These are phyloP conservation scores for Scedosporium aurantiacum DNA, from an alignment of 2,329 filamentous ascomycete species.

Conservation along the genomic window DNA sequence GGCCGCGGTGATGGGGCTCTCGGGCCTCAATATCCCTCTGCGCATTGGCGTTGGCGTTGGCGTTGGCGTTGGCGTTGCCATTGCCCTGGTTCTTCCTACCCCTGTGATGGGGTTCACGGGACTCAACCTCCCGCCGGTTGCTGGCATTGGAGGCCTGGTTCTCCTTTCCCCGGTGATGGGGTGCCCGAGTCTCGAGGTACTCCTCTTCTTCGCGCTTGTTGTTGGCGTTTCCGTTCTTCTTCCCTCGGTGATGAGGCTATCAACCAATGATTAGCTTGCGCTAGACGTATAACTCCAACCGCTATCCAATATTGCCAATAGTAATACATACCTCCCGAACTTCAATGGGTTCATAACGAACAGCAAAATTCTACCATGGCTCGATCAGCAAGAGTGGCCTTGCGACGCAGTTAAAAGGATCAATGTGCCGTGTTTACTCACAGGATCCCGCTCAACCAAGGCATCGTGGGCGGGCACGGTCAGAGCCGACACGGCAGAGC, in stretches of 20 bases:
- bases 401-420: background rate
- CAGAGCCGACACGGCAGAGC: constrained; percentile 11
- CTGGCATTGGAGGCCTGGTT: constrained; percentile 7
- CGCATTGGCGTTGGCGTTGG: background rate
- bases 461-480: constrained; percentile 8
- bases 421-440: constrained; percentile 1
- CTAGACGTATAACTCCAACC: background rate
- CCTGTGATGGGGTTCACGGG: constrained; percentile 3
- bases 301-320: no score
- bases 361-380: no score
- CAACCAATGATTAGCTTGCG: constrained; percentile 6
- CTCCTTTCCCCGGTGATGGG: background rate
- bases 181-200: background rate
- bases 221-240: constrained; percentile 7
- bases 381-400: no score
- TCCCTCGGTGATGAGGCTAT: constrained; percentile 1
- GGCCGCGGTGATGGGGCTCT: background rate
- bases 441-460: background rate
- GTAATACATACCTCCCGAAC: no score
- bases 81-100: constrained; percentile 1
- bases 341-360: no score
- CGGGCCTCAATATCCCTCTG: background rate
- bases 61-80: background rate
- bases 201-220: background rate
- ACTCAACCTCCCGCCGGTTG: constrained; percentile 6